These are phyloP conservation scores for Saccharata proteae DNA, from an alignment of 2,329 filamentous ascomycete species.

Conservation along the genomic window DNA sequence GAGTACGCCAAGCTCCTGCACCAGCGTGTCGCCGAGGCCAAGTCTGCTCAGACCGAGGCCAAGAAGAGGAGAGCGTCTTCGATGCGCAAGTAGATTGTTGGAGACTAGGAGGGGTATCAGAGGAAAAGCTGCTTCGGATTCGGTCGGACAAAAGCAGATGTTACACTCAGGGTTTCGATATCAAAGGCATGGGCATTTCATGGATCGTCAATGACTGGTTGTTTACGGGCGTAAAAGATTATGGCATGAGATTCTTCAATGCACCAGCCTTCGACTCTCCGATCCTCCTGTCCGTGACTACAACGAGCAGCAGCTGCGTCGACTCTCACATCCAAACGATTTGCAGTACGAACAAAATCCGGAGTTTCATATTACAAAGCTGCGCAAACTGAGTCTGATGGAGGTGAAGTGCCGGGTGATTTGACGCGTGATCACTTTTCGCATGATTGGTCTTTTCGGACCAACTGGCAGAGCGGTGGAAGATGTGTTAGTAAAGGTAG, in stretches of 20 bases:
- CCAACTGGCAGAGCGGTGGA: too few species aligned
- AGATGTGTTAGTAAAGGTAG: too few species aligned
- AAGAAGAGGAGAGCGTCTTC: conserved; percentile 96
- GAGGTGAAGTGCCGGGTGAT: too few species aligned
- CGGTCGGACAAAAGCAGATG: conserved; percentile 9
- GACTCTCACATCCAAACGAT: too few species aligned
- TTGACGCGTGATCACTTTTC: too few species aligned
- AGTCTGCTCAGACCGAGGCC: conserved; percentile 82
- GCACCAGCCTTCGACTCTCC: conserved; percentile 10
- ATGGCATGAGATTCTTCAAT: conserved; percentile 8
- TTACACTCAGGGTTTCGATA: conserved; percentile 8
- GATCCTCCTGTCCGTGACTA: too few species aligned
- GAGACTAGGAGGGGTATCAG: not conserved
- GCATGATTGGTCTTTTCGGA: too few species aligned
- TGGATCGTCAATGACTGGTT: conserved; percentile 7
- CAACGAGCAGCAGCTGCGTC: too few species aligned
- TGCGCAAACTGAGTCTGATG: too few species aligned
- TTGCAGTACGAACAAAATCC: too few species aligned
- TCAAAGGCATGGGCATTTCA: conserved; percentile 10
- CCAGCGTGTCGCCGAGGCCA: conserved; percentile 95
- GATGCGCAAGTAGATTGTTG: conserved; percentile 60
- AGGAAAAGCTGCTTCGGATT: conserved; percentile 2
- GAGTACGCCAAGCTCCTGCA: conserved; percentile 94
- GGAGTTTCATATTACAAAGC: too few species aligned
- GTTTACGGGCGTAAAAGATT: conserved; percentile 8